A percentile compares a stretch with the other conserved stretches of the same genome.
Conservation (phyloP, 2,329 filamentous ascomycete species). For the Xylaria sp. region DNA sequence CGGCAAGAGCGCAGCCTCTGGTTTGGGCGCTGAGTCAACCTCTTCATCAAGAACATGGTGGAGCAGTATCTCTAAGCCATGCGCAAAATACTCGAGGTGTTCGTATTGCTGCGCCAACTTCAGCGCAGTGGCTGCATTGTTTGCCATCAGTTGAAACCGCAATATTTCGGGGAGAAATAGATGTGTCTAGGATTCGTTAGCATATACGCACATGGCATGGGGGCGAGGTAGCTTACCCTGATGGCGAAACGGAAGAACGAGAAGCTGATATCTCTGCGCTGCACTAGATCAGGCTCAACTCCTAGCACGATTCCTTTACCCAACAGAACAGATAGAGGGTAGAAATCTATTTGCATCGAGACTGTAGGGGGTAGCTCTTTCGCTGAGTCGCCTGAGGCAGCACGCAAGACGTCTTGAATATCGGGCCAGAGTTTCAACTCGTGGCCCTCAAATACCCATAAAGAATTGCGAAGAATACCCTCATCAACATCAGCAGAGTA, state of each 20-base stretch:
- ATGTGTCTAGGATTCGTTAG: slow-evolving; percentile 66
- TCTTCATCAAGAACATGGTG: slow-evolving; percentile 95
- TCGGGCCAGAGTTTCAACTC: slow-evolving; percentile 89
- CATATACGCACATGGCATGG: background rate
- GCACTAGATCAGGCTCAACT: slow-evolving; percentile 89
- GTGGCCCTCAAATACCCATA: slow-evolving; percentile 92
- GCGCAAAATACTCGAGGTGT: slow-evolving; percentile 86
- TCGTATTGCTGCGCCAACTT: slow-evolving; percentile 84
- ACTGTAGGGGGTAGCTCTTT: slow-evolving; percentile 76
- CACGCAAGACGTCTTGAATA: slow-evolving; percentile 78
- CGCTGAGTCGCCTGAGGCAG: slow-evolving; percentile 64
- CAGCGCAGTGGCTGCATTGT: slow-evolving; percentile 79
- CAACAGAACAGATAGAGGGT: slow-evolving; percentile 85
- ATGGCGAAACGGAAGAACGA: slow-evolving; percentile 87
- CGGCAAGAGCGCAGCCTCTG: slow-evolving; percentile 66
- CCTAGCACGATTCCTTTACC: slow-evolving; percentile 89
- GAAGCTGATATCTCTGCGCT: slow-evolving; percentile 88
- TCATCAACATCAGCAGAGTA: slow-evolving; percentile 41
- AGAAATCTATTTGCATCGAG: slow-evolving; percentile 87
- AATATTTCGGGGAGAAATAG: slow-evolving; percentile 90
- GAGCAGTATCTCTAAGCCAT: slow-evolving; percentile 87
- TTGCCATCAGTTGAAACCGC: slow-evolving; percentile 74
- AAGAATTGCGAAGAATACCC: slow-evolving; percentile 73
- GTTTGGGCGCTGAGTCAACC: slow-evolving; percentile 70
- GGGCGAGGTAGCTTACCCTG: slow-evolving; percentile 62